Percentiles rank a stretch among this genome's conserved stretches.
Evolutionary conservation across 2,329 filamentous ascomycete genomes (phyloP).

Genomic region (Remersonia thermophila): DNA sequence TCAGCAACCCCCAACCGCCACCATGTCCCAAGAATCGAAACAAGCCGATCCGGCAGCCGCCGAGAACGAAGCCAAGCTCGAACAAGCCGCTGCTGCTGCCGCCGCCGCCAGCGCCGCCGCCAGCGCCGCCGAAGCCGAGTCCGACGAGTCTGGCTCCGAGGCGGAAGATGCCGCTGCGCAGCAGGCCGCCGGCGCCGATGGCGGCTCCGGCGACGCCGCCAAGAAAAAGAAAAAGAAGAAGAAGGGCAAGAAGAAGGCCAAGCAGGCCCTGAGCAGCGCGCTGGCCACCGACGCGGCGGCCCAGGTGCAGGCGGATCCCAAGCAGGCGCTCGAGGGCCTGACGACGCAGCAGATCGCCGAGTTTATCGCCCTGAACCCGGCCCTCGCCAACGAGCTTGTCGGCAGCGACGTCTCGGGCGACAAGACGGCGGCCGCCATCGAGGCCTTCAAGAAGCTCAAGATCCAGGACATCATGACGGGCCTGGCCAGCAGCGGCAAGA

Average conservation of each 20-base stretch:
- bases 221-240: conserved; percentile 51
- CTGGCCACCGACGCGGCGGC: conserved; percentile 14
- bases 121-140: conserved; percentile 28
- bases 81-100: too few relatives aligned
- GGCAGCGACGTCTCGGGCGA: conserved; percentile 14
- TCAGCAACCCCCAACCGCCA: too few relatives aligned
- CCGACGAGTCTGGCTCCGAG: conserved; percentile 33
- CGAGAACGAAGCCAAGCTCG: conserved; percentile 25
- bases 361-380: conserved; percentile 61
- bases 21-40: conserved; percentile 49
- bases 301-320: conserved; percentile 28
- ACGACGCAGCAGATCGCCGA: conserved; percentile 48
- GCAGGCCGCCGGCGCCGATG: conserved; percentile 18
- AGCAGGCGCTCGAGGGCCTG: conserved; percentile 41
- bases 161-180: conserved; percentile 28
- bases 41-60: conserved; percentile 42
- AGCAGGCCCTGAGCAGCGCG: conserved; percentile 30
- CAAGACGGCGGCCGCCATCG: conserved; percentile 31
- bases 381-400: conserved; percentile 48
- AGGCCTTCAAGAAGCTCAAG: conserved; percentile 49
- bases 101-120: conserved; percentile 28
- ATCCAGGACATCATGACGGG: conserved; percentile 64
- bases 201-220: conserved; percentile 17
- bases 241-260: conserved; percentile 49
- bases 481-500: conserved; percentile 67